Percentiles rank a stretch among this genome's conserved stretches.
Evolutionary conservation across 768 basidiomycete species (phyloP).

Genomic region (Rhodotorula kratochvilovae): DNA sequence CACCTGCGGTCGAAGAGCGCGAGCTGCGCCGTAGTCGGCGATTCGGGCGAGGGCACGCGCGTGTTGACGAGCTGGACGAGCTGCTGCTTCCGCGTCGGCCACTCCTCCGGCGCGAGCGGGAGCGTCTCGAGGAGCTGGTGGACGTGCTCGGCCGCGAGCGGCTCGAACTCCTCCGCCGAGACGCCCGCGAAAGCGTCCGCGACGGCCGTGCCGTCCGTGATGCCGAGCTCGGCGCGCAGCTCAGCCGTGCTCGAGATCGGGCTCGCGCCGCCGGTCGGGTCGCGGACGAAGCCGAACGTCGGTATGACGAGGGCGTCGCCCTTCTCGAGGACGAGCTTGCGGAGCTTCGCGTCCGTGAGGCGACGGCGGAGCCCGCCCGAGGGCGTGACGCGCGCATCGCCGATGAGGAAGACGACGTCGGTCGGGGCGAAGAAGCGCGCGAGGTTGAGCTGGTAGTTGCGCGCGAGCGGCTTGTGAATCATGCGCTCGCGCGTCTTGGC

Average conservation of each 20-base stretch:
- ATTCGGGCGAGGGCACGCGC: slow-evolving; percentile 16
- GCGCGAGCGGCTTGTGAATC: slow-evolving; percentile 38
- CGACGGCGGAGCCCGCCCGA: slow-evolving; percentile 24
- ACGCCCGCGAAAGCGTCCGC: slow-evolving; percentile 31
- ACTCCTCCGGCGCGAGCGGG: slow-evolving; percentile 31
- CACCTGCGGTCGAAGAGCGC: slow-evolving; percentile 40
- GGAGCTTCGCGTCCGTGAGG: slow-evolving; percentile 5
- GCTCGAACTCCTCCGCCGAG: slow-evolving; percentile 26
- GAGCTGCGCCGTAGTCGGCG: slow-evolving; percentile 22
- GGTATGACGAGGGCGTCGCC: slow-evolving; percentile 44
- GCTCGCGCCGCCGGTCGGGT: slow-evolving; percentile 14
- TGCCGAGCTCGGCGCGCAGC: slow-evolving; percentile 20
- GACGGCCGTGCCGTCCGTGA: background rate
- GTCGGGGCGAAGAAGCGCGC: slow-evolving; percentile 44
- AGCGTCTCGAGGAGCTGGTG: slow-evolving; percentile 20
- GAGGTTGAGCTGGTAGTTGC: slow-evolving; percentile 44
- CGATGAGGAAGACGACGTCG: slow-evolving; percentile 41
- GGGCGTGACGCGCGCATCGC: slow-evolving; percentile 40
- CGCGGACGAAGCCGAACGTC: slow-evolving; percentile 40
- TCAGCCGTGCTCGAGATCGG: slow-evolving; percentile 10
- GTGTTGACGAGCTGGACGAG: slow-evolving; percentile 39
- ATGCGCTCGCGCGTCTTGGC: slow-evolving; percentile 42
- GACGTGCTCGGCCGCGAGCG: slow-evolving; percentile 33
- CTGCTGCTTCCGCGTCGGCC: slow-evolving; percentile 39
- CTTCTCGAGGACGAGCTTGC: slow-evolving; percentile 32